A percentile compares a stretch with the other conserved stretches of the same genome.
Conservation (phyloP, 2,329 filamentous ascomycete species). For the Penicillium brevicompactum region DNA sequence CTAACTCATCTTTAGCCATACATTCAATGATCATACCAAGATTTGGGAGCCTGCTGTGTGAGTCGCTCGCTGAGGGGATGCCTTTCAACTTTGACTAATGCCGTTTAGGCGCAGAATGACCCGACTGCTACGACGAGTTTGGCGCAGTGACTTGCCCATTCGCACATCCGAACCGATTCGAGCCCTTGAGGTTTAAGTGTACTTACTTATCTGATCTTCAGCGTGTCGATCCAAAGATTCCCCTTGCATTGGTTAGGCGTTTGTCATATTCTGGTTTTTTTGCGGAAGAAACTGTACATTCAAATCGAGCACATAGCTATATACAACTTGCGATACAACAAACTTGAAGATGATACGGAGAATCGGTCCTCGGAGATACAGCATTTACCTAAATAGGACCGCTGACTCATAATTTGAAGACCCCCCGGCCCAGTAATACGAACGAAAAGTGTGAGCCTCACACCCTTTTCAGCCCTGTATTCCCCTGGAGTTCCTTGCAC, state of each 20-base stretch:
- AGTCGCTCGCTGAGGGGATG: neutral
- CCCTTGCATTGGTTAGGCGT: neutral
- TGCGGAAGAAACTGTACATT: neutral
- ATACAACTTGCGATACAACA: no score
- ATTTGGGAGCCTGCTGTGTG: slow-evolving; percentile 31
- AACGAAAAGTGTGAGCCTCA: neutral
- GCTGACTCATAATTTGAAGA: neutral
- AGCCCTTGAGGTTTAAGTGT: neutral
- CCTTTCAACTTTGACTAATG: neutral
- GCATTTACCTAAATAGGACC: neutral
- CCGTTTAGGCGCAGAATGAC: neutral
- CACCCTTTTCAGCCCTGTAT: neutral
- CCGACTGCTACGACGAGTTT: slow-evolving; percentile 8
- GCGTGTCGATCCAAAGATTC: neutral
- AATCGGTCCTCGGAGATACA: slow-evolving; percentile 1
- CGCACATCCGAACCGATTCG: slow-evolving; percentile 3
- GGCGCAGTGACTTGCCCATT: slow-evolving; percentile 8
- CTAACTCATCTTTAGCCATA: slow-evolving; percentile 29
- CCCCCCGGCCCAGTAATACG: neutral
- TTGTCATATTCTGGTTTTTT: neutral
- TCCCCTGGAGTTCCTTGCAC: neutral
- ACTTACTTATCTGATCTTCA: neutral
- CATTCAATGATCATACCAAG: slow-evolving; percentile 35
- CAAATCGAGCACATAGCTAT: no score
- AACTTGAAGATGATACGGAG: no score